These are phyloP conservation scores for Aechmea fasciata DNA, from an alignment of 176 grass and related monocot species.

Conservation along the genomic window DNA sequence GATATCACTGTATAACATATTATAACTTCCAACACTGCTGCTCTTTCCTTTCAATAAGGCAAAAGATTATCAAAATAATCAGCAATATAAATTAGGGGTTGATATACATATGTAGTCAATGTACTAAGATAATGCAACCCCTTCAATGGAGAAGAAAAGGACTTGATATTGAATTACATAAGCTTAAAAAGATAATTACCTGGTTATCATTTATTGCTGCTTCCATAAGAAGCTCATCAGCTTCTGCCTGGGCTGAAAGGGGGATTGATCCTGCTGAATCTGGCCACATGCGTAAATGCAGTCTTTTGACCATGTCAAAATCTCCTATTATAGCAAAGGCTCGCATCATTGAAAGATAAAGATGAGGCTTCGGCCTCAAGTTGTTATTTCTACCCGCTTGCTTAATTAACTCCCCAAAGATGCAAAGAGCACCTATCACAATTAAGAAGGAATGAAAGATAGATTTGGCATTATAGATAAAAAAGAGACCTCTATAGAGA, in stretches of 20 bases:
- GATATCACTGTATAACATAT: no score
- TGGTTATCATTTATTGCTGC: slow-evolving; percentile 83
- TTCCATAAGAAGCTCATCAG: slow-evolving; percentile 85
- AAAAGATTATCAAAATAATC: background rate
- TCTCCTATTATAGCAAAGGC: slow-evolving; percentile 66
- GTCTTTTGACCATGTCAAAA: slow-evolving; percentile 65
- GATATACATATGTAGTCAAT: background rate
- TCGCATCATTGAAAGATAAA: slow-evolving; percentile 91
- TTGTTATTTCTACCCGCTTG: slow-evolving; percentile 46
- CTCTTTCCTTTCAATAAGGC: background rate
- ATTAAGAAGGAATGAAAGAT: slow-evolving; percentile 7
- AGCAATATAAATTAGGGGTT: background rate
- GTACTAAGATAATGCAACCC: slow-evolving; percentile 4
- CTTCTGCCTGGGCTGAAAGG: slow-evolving; percentile 46
- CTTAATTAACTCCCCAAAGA: slow-evolving; percentile 93
- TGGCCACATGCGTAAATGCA: slow-evolving; percentile 60
- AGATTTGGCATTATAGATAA: background rate
- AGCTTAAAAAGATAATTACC: slow-evolving; percentile 31
- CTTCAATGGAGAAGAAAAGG: background rate
- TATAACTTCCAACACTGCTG: background rate
- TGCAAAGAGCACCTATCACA: slow-evolving; percentile 68
- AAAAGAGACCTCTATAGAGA: background rate
- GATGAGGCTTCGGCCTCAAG: slow-evolving; percentile 78
- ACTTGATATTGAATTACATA: background rate
- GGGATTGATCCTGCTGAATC: slow-evolving; percentile 77